Evolutionary conservation across 164 flowering plant genomes (phyloP), one percentile per base, ranked within the genome.

Genomic region (Hamamelis virginiana): DNA sequence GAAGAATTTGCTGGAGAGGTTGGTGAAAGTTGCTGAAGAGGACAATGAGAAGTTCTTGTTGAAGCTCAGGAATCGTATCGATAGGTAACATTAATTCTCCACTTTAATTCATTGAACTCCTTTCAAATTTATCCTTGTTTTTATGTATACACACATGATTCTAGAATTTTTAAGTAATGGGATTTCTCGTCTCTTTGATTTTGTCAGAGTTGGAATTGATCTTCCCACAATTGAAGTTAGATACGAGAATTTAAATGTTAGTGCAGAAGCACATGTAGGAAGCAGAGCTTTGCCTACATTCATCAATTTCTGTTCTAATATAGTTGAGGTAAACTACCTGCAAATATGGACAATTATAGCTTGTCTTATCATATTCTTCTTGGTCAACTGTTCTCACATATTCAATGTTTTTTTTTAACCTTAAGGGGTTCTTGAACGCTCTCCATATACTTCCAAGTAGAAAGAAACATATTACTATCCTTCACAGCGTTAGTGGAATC

Each of bases 11-110:
- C 22, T 91, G 1, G 86, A 89, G 48, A 88, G 88, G 72, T 61
- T 89, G 69, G 74, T 91, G 9, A 80, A 74, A 18, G 72, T 79
- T 65, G 81, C 88, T 11, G 94, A 89, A 41, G 91, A 84, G 52
- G 97, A 90, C 59, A 84, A 91, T 68, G 95, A 88, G 83, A 82
- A 80, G 80, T 88, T 91, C 81, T 77, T 91, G 85, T 50, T 80
- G 53, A 87, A 80, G 70, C 87, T 88, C 77, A 88, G 74, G 80
- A 58, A 81, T 27, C 85, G 97, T 11, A 68, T 86, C 22, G 93
- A 89, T 59, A 78, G 85, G 95, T 88, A 67, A 73, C 16, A 28
- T 3, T 58, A 26, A 26, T n/a, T n/a, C n/a, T n/a, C n/a, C n/a
- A n/a, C n/a, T n/a, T 6, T 8, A 3, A 48, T 57, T 55, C 16